Percentiles rank a stretch among this genome's conserved stretches.
Conservation (phyloP, 192 early-diverging fungal genomes). For the Mortierella antarctica region DNA sequence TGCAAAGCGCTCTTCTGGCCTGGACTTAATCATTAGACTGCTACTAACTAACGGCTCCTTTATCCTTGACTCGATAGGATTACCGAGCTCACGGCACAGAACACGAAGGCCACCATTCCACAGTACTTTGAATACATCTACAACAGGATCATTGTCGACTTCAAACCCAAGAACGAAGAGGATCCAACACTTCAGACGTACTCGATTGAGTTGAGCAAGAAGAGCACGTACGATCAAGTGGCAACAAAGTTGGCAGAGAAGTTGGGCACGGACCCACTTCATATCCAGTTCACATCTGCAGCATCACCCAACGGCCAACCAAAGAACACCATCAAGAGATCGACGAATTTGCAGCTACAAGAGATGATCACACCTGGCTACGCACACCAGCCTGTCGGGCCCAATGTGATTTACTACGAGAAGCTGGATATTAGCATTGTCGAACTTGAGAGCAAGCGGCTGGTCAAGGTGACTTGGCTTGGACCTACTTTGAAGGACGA, state of each 20-base stretch:
- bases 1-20: neutral
- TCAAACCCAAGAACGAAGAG: constrained; percentile 68
- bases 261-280: constrained; percentile 72
- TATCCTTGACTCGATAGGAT: constrained; percentile 13
- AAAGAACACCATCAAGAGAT: constrained; percentile 43
- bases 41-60: neutral
- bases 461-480: constrained; percentile 76
- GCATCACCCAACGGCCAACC: constrained; percentile 29
- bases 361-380: constrained; percentile 55
- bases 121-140: constrained; percentile 84
- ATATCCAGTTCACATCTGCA: constrained; percentile 77
- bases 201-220: constrained; percentile 70
- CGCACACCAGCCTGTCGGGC: constrained; percentile 37
- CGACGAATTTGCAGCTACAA: constrained; percentile 44
- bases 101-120: constrained; percentile 62
- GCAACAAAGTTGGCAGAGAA: constrained; percentile 71
- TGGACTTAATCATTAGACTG: no score
- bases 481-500: constrained; percentile 75
- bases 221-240: constrained; percentile 76
- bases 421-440: constrained; percentile 82
- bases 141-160: constrained; percentile 76
- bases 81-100: constrained; percentile 53
- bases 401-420: constrained; percentile 79
- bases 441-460: constrained; percentile 86
- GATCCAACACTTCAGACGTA: constrained; percentile 55